Conservation (phyloP, 257 asterid species). For the Apocynum venetum region DNA sequence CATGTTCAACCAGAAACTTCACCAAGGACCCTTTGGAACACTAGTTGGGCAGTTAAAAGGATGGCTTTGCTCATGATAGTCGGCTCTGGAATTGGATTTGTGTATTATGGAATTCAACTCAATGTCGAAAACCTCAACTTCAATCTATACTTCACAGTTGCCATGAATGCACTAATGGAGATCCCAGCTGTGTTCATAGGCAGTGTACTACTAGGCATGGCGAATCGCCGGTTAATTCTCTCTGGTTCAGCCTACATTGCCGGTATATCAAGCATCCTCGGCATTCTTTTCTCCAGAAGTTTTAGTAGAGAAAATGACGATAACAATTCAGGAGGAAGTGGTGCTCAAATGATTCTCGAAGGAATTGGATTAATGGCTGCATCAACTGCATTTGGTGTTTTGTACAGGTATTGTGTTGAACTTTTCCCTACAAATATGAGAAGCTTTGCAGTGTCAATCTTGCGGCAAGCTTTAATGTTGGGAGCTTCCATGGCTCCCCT, state of each 20-base stretch:
- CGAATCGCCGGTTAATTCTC: background rate
- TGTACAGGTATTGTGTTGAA: constrained; percentile 2
- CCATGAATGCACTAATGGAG: constrained; percentile 56
- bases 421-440: constrained; percentile 5
- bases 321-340: background rate
- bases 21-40: background rate
- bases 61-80: constrained; percentile 49
- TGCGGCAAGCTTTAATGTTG: constrained; percentile 9
- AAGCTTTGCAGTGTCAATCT: background rate
- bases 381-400: constrained; percentile 4
- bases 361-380: constrained; percentile 3
- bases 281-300: background rate
- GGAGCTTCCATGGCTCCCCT: constrained; percentile 11
- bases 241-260: background rate
- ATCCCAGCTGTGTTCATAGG: constrained; percentile 57
- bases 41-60: constrained; percentile 45
- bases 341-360: background rate
- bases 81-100: constrained; percentile 51
- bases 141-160: constrained; percentile 48
- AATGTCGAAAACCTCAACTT: constrained; percentile 55
- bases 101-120: constrained; percentile 55
- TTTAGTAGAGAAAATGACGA: too few species aligned
- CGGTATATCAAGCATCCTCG: background rate
- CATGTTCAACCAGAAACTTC: too few species aligned
- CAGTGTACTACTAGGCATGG: constrained; percentile 33